phyloP scores from a whole-genome alignment of 2,329 filamentous ascomycete species.

The Talaromyces islandicus region DNA sequence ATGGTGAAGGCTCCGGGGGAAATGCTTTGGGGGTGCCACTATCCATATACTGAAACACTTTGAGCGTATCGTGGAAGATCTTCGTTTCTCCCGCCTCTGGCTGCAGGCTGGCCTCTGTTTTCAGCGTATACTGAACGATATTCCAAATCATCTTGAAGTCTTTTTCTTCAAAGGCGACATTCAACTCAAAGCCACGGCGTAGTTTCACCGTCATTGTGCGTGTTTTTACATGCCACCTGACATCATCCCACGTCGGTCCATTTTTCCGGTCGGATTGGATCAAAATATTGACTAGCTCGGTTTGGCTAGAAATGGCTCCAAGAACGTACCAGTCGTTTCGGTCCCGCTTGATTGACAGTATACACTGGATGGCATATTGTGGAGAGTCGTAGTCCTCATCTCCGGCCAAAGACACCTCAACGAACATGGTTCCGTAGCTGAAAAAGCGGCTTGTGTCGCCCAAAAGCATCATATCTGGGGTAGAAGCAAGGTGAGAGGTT shows the following conservation, averaged over 20 bases:
- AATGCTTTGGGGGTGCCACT: conserved; percentile 66
- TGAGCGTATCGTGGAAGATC: conserved; percentile 63
- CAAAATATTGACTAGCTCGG: conserved; percentile 66
- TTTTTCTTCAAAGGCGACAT: conserved; percentile 64
- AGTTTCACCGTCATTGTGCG: conserved; percentile 63
- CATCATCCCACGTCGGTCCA: conserved; percentile 73
- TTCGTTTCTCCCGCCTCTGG: conserved; percentile 64
- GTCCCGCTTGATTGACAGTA: conserved; percentile 68
- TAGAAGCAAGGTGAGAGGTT: conserved; percentile 41
- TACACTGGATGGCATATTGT: conserved; percentile 63
- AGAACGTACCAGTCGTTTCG: conserved; percentile 64
- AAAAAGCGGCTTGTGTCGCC: conserved; percentile 70
- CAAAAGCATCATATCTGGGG: conserved; percentile 67
- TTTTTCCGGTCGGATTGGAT: conserved; percentile 63
- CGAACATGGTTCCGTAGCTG: conserved; percentile 72
- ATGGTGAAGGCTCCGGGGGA: conserved; percentile 64
- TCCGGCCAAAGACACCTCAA: conserved; percentile 62
- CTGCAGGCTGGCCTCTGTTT: conserved; percentile 65
- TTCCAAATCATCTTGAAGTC: conserved; percentile 76
- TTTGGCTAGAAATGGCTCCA: conserved; percentile 73
- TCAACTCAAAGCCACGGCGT: conserved; percentile 68
- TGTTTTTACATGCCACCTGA: conserved; percentile 68
- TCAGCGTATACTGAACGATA: conserved; percentile 78
- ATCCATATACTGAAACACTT: conserved; percentile 76
- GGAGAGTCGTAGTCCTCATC: conserved; percentile 66